phyloP scores from a whole-genome alignment of 352 stramenopile species.

The Pythium dissimile region DNA sequence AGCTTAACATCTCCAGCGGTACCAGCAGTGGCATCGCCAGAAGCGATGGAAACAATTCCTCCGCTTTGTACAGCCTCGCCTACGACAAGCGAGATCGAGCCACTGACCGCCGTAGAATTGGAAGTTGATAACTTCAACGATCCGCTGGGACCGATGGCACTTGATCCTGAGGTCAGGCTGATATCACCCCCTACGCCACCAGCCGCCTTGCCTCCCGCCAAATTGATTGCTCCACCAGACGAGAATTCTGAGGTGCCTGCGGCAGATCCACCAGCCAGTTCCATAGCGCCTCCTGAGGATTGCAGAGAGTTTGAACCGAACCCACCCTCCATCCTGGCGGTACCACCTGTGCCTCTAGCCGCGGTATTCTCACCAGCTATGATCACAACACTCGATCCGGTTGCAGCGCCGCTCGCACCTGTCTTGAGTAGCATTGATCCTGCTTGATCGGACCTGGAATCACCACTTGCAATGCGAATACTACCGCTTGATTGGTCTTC shows the following conservation, averaged over 20 bases:
- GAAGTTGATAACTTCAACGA: conserved; percentile 31
- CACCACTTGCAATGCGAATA: conserved; percentile 7
- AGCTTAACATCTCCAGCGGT: conserved; percentile 3
- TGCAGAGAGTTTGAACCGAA: conserved; percentile 25
- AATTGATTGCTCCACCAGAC: conserved; percentile 31
- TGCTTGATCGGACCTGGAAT: conserved; percentile 28
- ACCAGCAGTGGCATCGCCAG: conserved; percentile 7
- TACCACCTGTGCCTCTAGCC: conserved; percentile 20
- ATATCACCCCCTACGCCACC: conserved; percentile 44
- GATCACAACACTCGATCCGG: conserved; percentile 4
- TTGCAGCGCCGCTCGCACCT: background rate
- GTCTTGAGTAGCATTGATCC: conserved; percentile 31
- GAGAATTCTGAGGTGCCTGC: conserved; percentile 23
- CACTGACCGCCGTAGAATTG: conserved; percentile 4
- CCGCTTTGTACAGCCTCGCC: background rate
- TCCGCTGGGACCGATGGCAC: conserved; percentile 32
- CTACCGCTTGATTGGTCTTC: conserved; percentile 9
- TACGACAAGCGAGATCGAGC: background rate
- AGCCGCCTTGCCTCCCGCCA: conserved; percentile 41
- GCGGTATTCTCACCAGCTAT: conserved; percentile 23
- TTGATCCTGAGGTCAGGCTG: conserved; percentile 40
- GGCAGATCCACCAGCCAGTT: conserved; percentile 39
- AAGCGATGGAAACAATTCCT: conserved; percentile 3
- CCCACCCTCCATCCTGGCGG: conserved; percentile 23
- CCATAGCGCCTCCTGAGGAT: conserved; percentile 41